Evolutionary conservation across 1,284 basidiomycete species (phyloP).

Genomic region (Ustilago curta): DNA sequence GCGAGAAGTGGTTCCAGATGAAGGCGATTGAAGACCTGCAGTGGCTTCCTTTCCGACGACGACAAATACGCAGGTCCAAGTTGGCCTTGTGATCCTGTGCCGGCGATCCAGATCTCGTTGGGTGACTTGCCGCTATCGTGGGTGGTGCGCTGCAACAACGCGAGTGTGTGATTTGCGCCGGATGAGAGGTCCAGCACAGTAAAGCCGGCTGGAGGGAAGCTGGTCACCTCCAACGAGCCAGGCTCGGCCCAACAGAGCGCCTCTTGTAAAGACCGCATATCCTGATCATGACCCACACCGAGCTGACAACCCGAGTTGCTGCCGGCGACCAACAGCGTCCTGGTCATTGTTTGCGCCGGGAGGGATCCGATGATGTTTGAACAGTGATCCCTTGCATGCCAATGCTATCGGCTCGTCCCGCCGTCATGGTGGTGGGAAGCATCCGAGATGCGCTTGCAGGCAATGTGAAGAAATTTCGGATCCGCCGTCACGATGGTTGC

Average conservation of each 20-base stretch:
- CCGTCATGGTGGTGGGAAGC: conserved; percentile 7
- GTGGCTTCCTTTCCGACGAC: background rate
- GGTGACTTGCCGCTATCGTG: background rate
- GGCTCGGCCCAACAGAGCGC: conserved; percentile 15
- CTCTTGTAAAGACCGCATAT: conserved; percentile 19
- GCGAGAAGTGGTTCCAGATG: conserved; percentile 13
- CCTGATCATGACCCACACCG: conserved; percentile 28
- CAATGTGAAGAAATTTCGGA: conserved; percentile 6
- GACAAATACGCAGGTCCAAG: conserved; percentile 17
- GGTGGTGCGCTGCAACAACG: conserved; percentile 15
- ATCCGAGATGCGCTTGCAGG: background rate
- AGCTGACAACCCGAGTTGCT: conserved; percentile 51
- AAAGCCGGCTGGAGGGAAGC: conserved; percentile 26
- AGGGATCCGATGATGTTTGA: background rate
- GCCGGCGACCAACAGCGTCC: conserved; percentile 37
- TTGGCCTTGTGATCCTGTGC: conserved; percentile 34
- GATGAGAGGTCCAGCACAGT: conserved; percentile 27
- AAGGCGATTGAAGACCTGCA: conserved; percentile 17
- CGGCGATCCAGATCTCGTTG: conserved; percentile 29
- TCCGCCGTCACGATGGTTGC: conserved; percentile 3
- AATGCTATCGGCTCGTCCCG: background rate
- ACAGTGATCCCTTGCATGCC: background rate
- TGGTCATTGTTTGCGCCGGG: conserved; percentile 10
- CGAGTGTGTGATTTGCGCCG: conserved; percentile 47
- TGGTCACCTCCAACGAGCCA: background rate